These are phyloP conservation scores for Prunus armeniaca DNA, from an alignment of 306 rosid species.

Conservation along the genomic window DNA sequence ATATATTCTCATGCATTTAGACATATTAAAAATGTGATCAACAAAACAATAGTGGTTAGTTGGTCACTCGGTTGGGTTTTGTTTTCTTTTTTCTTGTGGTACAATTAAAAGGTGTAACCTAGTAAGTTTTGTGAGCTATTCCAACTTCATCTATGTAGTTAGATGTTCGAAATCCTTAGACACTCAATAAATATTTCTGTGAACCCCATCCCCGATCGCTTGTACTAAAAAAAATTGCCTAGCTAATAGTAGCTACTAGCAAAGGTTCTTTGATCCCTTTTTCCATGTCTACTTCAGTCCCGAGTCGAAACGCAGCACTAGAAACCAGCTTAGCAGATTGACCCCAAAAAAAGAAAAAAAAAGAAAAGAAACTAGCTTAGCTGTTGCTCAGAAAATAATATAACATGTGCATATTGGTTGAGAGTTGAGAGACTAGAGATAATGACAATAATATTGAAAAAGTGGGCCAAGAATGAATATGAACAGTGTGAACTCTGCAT, in stretches of 20 bases:
- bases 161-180: too few species aligned
- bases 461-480: neutral
- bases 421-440: neutral
- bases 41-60: neutral
- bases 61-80: neutral
- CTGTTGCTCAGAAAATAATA: neutral
- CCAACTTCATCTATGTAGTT: accelerated
- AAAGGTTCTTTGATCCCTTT: neutral
- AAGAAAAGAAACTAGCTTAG: neutral
- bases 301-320: neutral
- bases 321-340: neutral
- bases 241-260: neutral
- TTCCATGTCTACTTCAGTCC: neutral
- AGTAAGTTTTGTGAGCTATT: too few species aligned
- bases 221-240: neutral
- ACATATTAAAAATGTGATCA: neutral
- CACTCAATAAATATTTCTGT: too few species aligned
- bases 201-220: accelerated
- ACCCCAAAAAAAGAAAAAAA: neutral
- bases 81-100: too few species aligned
- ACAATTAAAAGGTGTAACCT: neutral
- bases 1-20: neutral
- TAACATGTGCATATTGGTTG: neutral
- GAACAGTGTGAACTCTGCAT: neutral
- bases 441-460: neutral